Conservation (phyloP, 169 alveolate genomes). For the Amoebophrya sp. region DNA sequence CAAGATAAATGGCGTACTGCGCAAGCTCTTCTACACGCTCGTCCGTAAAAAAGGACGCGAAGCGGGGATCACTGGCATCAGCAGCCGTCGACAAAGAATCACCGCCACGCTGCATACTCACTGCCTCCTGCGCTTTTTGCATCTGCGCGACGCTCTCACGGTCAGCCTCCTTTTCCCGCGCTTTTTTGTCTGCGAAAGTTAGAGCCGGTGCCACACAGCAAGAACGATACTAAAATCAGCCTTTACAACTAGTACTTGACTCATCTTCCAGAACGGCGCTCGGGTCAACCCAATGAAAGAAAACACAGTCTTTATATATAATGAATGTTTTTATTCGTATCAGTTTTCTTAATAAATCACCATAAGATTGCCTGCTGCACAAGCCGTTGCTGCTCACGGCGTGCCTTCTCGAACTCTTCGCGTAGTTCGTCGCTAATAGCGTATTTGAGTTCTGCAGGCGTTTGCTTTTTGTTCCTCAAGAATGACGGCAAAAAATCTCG, state of each 20-base stretch:
- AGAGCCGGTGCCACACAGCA: too few relatives aligned
- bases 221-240: too few relatives aligned
- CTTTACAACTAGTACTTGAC: too few relatives aligned
- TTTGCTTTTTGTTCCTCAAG: not conserved
- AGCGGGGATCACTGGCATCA: not conserved
- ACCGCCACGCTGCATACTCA: not conserved
- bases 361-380: not conserved
- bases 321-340: too few relatives aligned
- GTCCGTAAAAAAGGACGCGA: not conserved
- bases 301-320: too few relatives aligned
- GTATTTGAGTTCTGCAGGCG: not conserved
- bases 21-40: not conserved
- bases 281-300: too few relatives aligned
- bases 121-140: not conserved
- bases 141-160: not conserved
- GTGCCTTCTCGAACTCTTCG: not conserved
- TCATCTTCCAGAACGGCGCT: too few relatives aligned
- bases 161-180: not conserved
- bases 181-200: not conserved
- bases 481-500: not conserved
- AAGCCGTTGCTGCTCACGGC: not conserved
- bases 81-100: too few relatives aligned
- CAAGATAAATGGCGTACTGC: not conserved
- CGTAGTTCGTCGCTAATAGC: not conserved
- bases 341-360: too few relatives aligned